Evolutionary conservation across 441 rosid genomes (phyloP).

Genomic region (Melianthus villosus): DNA sequence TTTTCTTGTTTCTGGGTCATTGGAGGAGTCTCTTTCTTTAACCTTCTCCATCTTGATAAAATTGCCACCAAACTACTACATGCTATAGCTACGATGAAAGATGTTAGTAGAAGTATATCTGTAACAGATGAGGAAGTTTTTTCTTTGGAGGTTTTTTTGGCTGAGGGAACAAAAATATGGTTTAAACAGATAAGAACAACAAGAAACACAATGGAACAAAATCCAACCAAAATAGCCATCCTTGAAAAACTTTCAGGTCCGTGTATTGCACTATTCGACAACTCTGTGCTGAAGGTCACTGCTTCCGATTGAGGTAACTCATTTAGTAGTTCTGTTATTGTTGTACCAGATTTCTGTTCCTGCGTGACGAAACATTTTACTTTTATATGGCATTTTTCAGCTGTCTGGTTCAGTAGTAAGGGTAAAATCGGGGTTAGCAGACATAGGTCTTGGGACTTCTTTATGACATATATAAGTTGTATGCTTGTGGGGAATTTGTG

Average conservation of each 20-base stretch:
- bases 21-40: constrained; percentile 7
- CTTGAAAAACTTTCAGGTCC: constrained; percentile 30
- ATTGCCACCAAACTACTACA: constrained; percentile 5
- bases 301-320: constrained; percentile 25
- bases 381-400: constrained; percentile 25
- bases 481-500: constrained; percentile 26
- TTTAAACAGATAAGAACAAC: constrained; percentile 33
- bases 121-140: constrained; percentile 11
- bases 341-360: constrained; percentile 24
- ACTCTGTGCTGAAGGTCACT: constrained; percentile 24
- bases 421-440: constrained; percentile 38
- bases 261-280: constrained; percentile 25
- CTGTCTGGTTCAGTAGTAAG: constrained; percentile 24
- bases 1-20: constrained; percentile 5
- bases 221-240: constrained; percentile 28
- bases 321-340: constrained; percentile 27
- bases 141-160: constrained; percentile 18
- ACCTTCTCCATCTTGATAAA: constrained; percentile 10
- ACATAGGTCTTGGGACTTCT: constrained; percentile 37
- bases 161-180: constrained; percentile 29
- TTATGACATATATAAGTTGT: constrained; percentile 39
- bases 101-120: constrained; percentile 7
- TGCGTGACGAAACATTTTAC: constrained; percentile 47
- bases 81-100: constrained; percentile 7
- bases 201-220: constrained; percentile 30